phyloP scores from a whole-genome alignment of 176 grass and related monocot genomes.

The Thinopyrum elongatum region DNA sequence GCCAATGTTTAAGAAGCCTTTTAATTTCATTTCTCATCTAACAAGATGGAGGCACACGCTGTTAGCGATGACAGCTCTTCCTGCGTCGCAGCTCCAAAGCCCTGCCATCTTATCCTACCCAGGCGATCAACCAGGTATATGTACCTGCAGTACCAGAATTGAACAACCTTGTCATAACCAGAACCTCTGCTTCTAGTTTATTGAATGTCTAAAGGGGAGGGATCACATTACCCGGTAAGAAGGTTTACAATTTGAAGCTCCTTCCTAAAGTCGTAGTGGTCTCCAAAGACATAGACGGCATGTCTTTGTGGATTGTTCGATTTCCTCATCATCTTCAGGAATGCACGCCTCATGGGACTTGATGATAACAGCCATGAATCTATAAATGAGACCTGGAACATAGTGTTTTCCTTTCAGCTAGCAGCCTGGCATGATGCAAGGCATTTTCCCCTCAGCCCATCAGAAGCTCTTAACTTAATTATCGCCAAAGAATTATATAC shows the following conservation, averaged over 20 bases:
- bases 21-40: constrained; percentile 63
- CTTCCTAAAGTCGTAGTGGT: constrained; percentile 75
- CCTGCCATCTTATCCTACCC: constrained; percentile 93
- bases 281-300: constrained; percentile 59
- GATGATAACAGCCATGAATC: constrained; percentile 86
- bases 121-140: constrained; percentile 72
- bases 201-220: neutral
- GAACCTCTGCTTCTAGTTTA: neutral
- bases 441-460: neutral
- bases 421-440: neutral
- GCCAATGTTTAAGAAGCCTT: neutral
- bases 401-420: constrained; percentile 18
- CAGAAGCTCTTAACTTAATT: neutral
- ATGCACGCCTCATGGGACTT: constrained; percentile 40
- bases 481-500: neutral
- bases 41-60: constrained; percentile 55
- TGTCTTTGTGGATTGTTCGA: constrained; percentile 57
- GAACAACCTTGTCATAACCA: constrained; percentile 8
- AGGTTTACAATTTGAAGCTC: constrained; percentile 84
- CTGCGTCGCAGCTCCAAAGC: constrained; percentile 68
- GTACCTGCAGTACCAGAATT: constrained; percentile 54
- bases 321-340: constrained; percentile 69
- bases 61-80: constrained; percentile 70
- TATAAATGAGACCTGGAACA: constrained; percentile 81
- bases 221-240: constrained; percentile 72